These are phyloP conservation scores for Yamadazyma philogaea DNA, from an alignment of 805 yeast species.

Conservation along the genomic window DNA sequence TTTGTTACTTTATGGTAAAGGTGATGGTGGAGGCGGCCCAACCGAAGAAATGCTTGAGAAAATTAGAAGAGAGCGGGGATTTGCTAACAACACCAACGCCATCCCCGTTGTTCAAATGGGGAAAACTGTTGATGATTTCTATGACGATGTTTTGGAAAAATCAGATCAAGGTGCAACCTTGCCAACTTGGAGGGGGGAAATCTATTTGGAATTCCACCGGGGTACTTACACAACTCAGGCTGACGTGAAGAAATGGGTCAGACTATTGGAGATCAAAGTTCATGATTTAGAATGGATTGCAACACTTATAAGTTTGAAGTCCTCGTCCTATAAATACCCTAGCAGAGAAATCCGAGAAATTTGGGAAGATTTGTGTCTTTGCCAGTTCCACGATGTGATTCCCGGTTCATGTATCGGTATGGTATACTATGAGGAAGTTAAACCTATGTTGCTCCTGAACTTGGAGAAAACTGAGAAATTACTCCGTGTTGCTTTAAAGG, in stretches of 20 bases:
- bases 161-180: constrained; percentile 65
- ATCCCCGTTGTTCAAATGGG: constrained; percentile 84
- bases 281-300: constrained; percentile 87
- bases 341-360: constrained; percentile 57
- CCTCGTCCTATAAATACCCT: constrained; percentile 66
- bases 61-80: constrained; percentile 85
- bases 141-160: constrained; percentile 55
- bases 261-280: constrained; percentile 69
- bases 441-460: constrained; percentile 66
- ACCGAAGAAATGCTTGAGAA: constrained; percentile 90
- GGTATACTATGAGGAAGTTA: constrained; percentile 81
- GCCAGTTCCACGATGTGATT: constrained; percentile 96
- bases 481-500: constrained; percentile 46
- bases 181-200: constrained; percentile 91
- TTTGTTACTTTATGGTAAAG: constrained; percentile 81
- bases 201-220: constrained; percentile 91
- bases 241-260: constrained; percentile 73
- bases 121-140: constrained; percentile 75
- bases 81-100: constrained; percentile 79
- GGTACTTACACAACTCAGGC: constrained; percentile 98
- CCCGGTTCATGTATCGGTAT: constrained; percentile 95
- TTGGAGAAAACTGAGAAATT: constrained; percentile 52
- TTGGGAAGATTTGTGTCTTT: constrained; percentile 87
- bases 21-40: constrained; percentile 99
- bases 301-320: constrained; percentile 62